phyloP scores from a whole-genome alignment of 2,329 filamentous ascomycete species.

The Calonectria honghensis region DNA sequence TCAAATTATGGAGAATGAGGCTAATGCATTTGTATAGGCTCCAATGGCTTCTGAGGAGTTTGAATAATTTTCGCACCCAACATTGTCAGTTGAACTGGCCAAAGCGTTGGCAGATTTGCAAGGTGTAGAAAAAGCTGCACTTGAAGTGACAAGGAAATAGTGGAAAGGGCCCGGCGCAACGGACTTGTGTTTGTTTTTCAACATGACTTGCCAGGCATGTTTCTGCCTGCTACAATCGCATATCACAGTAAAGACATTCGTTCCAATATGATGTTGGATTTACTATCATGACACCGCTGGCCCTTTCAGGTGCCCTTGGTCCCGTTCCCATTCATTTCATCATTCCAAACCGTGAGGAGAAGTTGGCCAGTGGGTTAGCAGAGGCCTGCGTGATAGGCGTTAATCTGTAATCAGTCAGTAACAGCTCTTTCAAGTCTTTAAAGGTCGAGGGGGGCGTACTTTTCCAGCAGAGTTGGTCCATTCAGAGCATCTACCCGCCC shows the following conservation, averaged over 20 bases:
- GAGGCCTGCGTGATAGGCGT: constrained; percentile 78
- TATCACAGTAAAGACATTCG: constrained; percentile 45
- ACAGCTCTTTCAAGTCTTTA: neutral
- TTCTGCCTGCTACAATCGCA: constrained; percentile 34
- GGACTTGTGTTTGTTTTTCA: constrained; percentile 46
- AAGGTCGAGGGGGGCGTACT: constrained; percentile 69
- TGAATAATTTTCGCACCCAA: constrained; percentile 56
- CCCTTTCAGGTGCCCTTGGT: constrained; percentile 18
- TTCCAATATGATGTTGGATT: constrained; percentile 36
- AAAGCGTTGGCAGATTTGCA: constrained; percentile 21
- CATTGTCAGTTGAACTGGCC: constrained; percentile 4
- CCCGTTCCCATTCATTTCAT: constrained; percentile 58
- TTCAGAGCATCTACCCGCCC: constrained; percentile 93
- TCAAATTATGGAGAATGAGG: constrained; percentile 35
- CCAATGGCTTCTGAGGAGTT: constrained; percentile 69
- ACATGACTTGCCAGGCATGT: constrained; percentile 41
- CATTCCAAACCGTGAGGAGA: constrained; percentile 85
- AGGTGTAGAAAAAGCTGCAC: constrained; percentile 42
- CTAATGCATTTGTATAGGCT: constrained; percentile 55
- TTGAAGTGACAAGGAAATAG: constrained; percentile 37
- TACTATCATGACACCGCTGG: constrained; percentile 5
- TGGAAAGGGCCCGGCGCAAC: constrained; percentile 52
- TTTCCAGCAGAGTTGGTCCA: constrained; percentile 92
- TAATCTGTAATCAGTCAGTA: constrained; percentile 69
- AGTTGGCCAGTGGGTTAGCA: constrained; percentile 78